phyloP scores from a whole-genome alignment of 1,139 yeast species.

The Taphrina populina region DNA sequence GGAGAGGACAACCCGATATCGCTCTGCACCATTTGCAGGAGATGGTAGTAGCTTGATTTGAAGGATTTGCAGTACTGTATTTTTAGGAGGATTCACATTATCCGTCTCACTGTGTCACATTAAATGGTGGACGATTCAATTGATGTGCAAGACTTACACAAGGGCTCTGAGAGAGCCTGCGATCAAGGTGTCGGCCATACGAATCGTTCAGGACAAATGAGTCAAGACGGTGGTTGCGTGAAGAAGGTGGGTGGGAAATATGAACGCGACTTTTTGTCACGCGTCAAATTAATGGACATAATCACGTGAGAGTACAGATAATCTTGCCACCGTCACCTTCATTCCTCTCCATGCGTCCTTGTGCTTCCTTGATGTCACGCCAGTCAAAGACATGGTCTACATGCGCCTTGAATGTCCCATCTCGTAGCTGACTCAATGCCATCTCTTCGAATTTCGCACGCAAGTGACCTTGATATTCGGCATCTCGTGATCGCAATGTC shows the following conservation, averaged over 20 bases:
- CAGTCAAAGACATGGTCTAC: conserved; percentile 42
- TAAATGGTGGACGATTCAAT: background rate
- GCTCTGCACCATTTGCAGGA: conserved; percentile 32
- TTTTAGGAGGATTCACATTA: background rate
- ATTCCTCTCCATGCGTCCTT: conserved; percentile 43
- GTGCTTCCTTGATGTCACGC: conserved; percentile 43
- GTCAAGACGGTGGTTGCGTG: background rate
- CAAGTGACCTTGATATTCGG: conserved; percentile 42
- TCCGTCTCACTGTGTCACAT: conserved; percentile 6
- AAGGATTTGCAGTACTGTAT: conserved; percentile 38
- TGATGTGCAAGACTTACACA: background rate
- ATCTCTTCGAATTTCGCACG: conserved; percentile 41
- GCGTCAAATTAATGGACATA: too few relatives aligned
- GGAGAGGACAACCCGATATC: conserved; percentile 39
- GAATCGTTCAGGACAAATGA: too few relatives aligned
- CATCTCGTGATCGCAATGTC: conserved; percentile 43
- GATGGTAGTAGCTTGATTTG: conserved; percentile 37
- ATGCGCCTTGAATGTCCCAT: conserved; percentile 41
- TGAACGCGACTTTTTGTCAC: background rate
- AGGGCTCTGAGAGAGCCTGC: conserved; percentile 24
- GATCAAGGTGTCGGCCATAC: conserved; percentile 20
- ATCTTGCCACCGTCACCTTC: conserved; percentile 44
- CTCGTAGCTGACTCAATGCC: conserved; percentile 41
- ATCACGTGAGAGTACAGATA: too few relatives aligned
- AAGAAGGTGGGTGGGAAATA: background rate